Evolutionary conservation across 1,284 basidiomycete species (phyloP), one percentile per base, ranked within the genome.

Genomic region (Sparassis latifolia): DNA sequence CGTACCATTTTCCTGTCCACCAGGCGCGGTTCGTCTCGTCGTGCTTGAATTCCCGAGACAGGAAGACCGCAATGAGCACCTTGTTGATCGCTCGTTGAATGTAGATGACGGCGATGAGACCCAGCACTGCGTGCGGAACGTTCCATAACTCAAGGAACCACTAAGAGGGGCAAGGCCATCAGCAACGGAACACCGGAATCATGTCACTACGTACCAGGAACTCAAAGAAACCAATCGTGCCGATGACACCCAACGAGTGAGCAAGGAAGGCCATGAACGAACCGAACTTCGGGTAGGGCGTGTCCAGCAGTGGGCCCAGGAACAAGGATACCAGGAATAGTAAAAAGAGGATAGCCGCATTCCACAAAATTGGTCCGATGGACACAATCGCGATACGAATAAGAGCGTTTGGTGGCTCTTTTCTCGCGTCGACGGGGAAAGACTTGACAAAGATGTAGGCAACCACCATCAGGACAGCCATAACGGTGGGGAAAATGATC

Each of bases 1-100:
- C 92, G 67, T 94, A 95, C 93, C 93, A 97, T 58, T 90, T 83
- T 63, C 94, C 93, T 40, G 92, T 95, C 94, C 94, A 97, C 93
- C 93, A 97, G 6, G 93, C 93, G 33, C 92, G 79, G 72, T 97
- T 97, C 27, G 92, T 94, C 74, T 97, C 93, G 66, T 97, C 94
- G 64, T 96, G 92, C 73, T 97, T 97, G 80, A 96, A 95, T 70
- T 97, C 94, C 57, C 94, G 86, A 33, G 92, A 89, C 41, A 97
- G 75, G 80, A 95, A 92, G 50, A 95, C 85, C 1, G 93, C 76
- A 60, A 97, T 97, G 55, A 96, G 74, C 52, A 93, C 77, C 74
- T 97, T 97, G 80, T 93, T 87, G 57, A 97, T 72, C 30, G 89
- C 89, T 52, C 94, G 84, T 68, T 97, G 92, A 49, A 97, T 89